Evolutionary conservation across 2,329 filamentous ascomycete species (phyloP).

Genomic region (Curvularia hawaiiensis): DNA sequence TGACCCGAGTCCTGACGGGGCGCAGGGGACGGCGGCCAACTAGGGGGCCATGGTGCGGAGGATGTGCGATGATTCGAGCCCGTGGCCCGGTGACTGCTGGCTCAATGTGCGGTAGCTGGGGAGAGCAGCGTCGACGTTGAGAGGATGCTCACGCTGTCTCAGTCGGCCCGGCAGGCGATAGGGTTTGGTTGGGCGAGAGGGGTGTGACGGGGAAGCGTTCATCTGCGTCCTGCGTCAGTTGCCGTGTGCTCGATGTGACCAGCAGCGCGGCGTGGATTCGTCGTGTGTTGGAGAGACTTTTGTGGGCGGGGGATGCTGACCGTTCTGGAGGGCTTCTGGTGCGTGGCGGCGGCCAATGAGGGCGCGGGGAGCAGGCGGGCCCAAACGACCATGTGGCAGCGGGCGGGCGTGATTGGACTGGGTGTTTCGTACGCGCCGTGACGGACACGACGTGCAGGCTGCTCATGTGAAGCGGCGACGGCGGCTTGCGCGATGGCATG

Average conservation of each 20-base stretch:
- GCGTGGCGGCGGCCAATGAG: constrained; percentile 29
- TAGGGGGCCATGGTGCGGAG: constrained; percentile 13
- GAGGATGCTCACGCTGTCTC: constrained; percentile 9
- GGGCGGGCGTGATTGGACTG: constrained; percentile 30
- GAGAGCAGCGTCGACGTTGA: not conserved
- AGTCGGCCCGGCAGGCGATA: not conserved
- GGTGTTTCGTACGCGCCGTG: constrained; percentile 40
- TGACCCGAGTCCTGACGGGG: constrained; percentile 12
- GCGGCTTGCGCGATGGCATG: constrained; percentile 32
- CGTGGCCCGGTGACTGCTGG: constrained; percentile 8
- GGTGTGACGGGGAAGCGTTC: constrained; percentile 5
- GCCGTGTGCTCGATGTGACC: constrained; percentile 5
- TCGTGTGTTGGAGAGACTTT: constrained; percentile 30
- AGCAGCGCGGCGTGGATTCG: constrained; percentile 19
- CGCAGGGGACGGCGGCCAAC: constrained; percentile 4
- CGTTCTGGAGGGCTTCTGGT: constrained; percentile 14
- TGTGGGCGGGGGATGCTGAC: constrained; percentile 19
- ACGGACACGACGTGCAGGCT: constrained; percentile 24
- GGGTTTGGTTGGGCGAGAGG: not conserved
- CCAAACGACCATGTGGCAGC: constrained; percentile 27
- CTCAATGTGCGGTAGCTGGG: not conserved
- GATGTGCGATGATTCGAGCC: constrained; percentile 11
- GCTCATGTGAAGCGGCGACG: constrained; percentile 20
- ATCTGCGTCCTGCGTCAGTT: not conserved
- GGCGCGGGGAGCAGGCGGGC: constrained; percentile 19